A percentile compares a stretch with the other conserved stretches of the same genome.
Evolutionary conservation across 805 yeast species (phyloP).

Genomic region (Nakazawaea peltata): DNA sequence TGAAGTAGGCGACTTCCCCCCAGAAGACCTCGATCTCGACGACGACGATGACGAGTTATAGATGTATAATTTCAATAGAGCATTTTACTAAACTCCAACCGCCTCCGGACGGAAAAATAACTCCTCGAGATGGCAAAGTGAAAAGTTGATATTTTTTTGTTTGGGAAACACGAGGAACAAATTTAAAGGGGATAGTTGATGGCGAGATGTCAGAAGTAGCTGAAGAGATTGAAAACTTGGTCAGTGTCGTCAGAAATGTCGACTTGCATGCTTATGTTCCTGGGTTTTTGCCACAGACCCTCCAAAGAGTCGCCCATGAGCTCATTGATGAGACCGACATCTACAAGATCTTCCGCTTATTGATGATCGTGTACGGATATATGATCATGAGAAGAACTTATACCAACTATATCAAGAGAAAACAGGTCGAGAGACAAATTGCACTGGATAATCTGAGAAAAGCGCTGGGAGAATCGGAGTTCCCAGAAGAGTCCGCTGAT

Average conservation of each 20-base stretch:
- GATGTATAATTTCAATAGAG: conserved; percentile 9
- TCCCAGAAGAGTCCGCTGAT: conserved; percentile 19
- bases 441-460: conserved; percentile 33
- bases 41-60: conserved; percentile 38
- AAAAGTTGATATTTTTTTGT: too few species aligned
- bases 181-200: too few species aligned
- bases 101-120: background rate
- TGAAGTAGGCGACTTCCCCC: conserved; percentile 62
- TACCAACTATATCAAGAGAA: conserved; percentile 46
- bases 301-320: conserved; percentile 26
- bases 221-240: background rate
- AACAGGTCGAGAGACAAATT: conserved; percentile 40
- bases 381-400: conserved; percentile 48
- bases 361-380: conserved; percentile 57
- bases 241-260: conserved; percentile 1
- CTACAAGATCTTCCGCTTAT: conserved; percentile 36
- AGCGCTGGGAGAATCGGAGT: conserved; percentile 26
- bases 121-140: background rate
- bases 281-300: conserved; percentile 8
- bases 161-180: too few species aligned
- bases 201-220: conserved; percentile 1
- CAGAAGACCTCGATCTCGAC: conserved; percentile 25
- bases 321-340: conserved; percentile 34
- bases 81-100: too few species aligned
- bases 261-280: conserved; percentile 8